These are phyloP conservation scores for Acacia confusa DNA, from an alignment of 306 rosid genomes.

Conservation along the genomic window DNA sequence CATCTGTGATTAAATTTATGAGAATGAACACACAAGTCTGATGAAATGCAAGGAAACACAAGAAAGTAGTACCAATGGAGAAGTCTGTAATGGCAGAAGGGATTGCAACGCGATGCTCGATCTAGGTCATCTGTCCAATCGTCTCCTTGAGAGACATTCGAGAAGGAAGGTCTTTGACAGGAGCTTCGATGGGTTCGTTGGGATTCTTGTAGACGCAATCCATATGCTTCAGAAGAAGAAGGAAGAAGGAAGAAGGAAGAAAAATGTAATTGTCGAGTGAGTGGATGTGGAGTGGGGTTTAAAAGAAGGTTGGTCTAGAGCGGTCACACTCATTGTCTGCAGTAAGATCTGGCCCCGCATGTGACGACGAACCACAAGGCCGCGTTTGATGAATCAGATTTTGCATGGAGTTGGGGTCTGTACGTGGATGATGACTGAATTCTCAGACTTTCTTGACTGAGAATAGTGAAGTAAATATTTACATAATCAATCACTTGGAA, in stretches of 20 bases:
- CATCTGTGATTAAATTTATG: background rate
- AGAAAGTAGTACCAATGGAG: conserved; percentile 50
- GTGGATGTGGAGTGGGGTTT: background rate
- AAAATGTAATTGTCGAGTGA: background rate
- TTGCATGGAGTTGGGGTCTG: no score
- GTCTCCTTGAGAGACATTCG: conserved; percentile 80
- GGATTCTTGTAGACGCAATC: conserved; percentile 55
- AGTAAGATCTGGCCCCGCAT: no score
- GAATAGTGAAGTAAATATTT: no score
- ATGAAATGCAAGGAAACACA: background rate
- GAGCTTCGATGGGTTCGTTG: conserved; percentile 61
- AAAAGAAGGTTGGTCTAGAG: background rate
- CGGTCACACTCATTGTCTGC: no score
- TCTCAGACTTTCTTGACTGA: no score
- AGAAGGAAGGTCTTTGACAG: conserved; percentile 74
- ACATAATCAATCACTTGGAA: no score
- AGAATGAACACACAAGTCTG: background rate
- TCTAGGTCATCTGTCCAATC: conserved; percentile 81
- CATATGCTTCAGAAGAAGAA: conserved; percentile 22
- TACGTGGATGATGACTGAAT: no score
- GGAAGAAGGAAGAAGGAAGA: background rate
- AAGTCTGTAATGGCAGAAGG: conserved; percentile 49
- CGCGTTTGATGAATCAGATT: no score
- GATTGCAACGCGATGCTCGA: conserved; percentile 67
- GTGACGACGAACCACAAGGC: no score